Conservation (phyloP, 169 alveolate genomes). For the Cryptosporidium parvum region DNA sequence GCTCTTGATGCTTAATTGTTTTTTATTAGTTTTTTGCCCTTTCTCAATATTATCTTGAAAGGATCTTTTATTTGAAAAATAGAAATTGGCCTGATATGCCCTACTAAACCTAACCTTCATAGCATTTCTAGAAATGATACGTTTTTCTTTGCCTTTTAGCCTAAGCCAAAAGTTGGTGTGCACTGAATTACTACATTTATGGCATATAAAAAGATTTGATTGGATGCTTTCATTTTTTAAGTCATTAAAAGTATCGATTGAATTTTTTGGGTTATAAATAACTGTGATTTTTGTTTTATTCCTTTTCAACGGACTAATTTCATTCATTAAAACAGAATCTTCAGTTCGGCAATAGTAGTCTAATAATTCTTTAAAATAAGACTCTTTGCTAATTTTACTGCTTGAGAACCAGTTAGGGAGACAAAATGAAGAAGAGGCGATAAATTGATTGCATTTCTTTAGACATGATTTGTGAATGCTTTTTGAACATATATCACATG, state of each 20-base stretch:
- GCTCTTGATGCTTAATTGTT: background rate
- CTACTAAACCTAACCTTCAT: constrained; percentile 48
- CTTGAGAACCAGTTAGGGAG: constrained; percentile 60
- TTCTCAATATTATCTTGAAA: background rate
- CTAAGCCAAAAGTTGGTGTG: constrained; percentile 45
- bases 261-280: constrained; percentile 38
- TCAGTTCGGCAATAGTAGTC: background rate
- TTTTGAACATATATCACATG: constrained; percentile 57
- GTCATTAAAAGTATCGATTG: background rate
- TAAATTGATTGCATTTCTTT: constrained; percentile 53
- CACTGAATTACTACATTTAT: constrained; percentile 27
- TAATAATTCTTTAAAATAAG: constrained; percentile 38
- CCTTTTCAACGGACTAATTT: background rate
- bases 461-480: constrained; percentile 65
- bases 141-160: constrained; percentile 22
- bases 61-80: background rate
- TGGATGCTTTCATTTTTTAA: background rate
- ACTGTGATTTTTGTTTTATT: constrained; percentile 35
- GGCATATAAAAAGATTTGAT: constrained; percentile 20
- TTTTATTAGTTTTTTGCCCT: background rate
- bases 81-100: constrained; percentile 32
- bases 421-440: constrained; percentile 38
- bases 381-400: constrained; percentile 10
- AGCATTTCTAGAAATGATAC: constrained; percentile 31
- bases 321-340: background rate